Evolutionary conservation across 1,284 basidiomycete genomes (phyloP).

Genomic region (Pterulicium gracile): DNA sequence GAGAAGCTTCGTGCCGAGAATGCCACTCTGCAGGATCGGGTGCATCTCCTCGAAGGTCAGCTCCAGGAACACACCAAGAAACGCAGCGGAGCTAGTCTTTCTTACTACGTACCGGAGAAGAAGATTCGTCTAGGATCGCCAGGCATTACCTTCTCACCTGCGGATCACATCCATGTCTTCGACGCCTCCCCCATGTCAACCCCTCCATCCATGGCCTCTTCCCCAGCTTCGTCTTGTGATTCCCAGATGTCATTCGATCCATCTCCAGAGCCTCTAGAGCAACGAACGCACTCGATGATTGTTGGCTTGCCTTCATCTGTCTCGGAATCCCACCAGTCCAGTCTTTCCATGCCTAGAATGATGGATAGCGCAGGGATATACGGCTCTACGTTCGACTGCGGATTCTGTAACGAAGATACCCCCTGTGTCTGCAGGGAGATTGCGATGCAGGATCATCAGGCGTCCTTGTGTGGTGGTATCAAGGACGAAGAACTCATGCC

Average conservation of each 20-base stretch:
- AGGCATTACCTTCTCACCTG: conserved; percentile 20
- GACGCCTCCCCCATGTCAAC: conserved; percentile 4
- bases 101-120: conserved; percentile 32
- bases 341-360: conserved; percentile 12
- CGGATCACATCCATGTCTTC: conserved; percentile 1
- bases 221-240: conserved; percentile 39
- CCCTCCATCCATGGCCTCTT: conserved; percentile 35
- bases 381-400: conserved; percentile 35
- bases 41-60: conserved; percentile 36
- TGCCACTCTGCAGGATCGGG: conserved; percentile 43
- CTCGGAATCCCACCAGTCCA: background rate
- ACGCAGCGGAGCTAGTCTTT: conserved; percentile 32
- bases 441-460: conserved; percentile 31
- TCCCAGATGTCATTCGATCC: conserved; percentile 34
- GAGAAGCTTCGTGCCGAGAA: conserved; percentile 61
- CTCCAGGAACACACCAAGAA: conserved; percentile 35
- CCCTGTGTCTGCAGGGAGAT: conserved; percentile 68
- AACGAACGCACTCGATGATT: conserved; percentile 17
- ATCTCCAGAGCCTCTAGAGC: conserved; percentile 21
- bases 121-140: conserved; percentile 24
- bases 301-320: background rate
- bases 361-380: conserved; percentile 8
- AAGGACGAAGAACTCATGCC: conserved; percentile 21
- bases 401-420: conserved; percentile 60
- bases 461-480: conserved; percentile 17